Conservation (phyloP, 164 flowering plant genomes). For the Chimonanthus salicifolius region DNA sequence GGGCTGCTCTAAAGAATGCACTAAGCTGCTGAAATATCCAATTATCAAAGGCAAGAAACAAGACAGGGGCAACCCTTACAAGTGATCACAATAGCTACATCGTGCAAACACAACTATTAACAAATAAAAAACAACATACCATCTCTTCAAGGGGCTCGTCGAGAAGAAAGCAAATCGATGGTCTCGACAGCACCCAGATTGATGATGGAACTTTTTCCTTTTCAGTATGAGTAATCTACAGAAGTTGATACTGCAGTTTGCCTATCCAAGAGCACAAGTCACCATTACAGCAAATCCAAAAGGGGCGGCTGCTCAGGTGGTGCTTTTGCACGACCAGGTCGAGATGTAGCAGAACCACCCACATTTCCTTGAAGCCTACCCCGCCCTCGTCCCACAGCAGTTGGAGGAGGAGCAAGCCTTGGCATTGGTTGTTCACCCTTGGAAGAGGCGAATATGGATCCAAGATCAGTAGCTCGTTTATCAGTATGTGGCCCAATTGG, state of each 20-base stretch:
- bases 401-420: conserved; percentile 93
- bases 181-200: background rate
- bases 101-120: background rate
- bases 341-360: conserved; percentile 20
- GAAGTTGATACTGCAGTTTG: background rate
- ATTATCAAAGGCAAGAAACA: background rate
- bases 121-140: background rate
- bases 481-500: conserved; percentile 10
- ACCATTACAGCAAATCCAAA: conserved; percentile 60
- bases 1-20: too few relatives aligned
- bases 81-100: background rate
- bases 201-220: background rate
- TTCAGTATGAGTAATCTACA: background rate
- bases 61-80: background rate
- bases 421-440: conserved; percentile 54
- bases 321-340: conserved; percentile 35
- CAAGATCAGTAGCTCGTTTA: conserved; percentile 45
- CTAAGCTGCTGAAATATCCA: background rate
- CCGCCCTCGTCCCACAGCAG: conserved; percentile 75
- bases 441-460: conserved; percentile 60
- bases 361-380: conserved; percentile 40
- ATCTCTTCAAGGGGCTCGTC: background rate
- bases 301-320: conserved; percentile 70
- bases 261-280: background rate
- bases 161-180: background rate